Evolutionary conservation across 306 rosid species (phyloP), one percentile per base, ranked within the genome.

Genomic region (Abrus precatorius): DNA sequence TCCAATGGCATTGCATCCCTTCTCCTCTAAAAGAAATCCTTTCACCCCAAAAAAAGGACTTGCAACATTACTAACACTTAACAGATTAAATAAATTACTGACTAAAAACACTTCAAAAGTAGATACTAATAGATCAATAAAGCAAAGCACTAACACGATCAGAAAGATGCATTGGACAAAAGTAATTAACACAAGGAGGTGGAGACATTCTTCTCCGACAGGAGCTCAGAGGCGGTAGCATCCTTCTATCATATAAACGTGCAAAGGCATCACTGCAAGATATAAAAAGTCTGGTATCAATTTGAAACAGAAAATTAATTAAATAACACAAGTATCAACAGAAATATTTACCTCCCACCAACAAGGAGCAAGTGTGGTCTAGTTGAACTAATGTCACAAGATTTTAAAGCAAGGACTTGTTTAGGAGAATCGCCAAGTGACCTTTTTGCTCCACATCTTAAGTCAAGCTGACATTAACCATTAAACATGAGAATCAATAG

Each of bases 161-260:
- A 71, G 99, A 93, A 75, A 96, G 99, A 86, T 96, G 99, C 97
- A 92, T 92, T 14, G 99, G 99, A 79, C 99, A 93, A 83, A 92
- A 96, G 84, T 92, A 96, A 86, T 88, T 93, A 83, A 93, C 97
- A 81, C 99, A 96, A 64, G 90, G 94, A 84, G 99, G 98, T 36
- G 99, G 91, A 9, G 91, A 79, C 88, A 80, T 88, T 85, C 91
- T 92, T 85, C 88, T 86, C 84, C 80, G 88, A 76, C 95, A 87
- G 62, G 97, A 92, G 75, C 94, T 84, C 71, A 87, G 79, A 65
- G 98, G 92, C 1, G 98, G 94, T 69, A 96, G 86, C 97, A 93
- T 96, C 92, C 99, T 93, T 86, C 99, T 86, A 82, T 96, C 99
- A 80, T 96, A 93, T 83, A 96, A 83, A 64, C 99, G 99, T 8